Base-by-base conservation (phyloP, 257 asterid species). In the Voacanga thouarsii region DNA sequence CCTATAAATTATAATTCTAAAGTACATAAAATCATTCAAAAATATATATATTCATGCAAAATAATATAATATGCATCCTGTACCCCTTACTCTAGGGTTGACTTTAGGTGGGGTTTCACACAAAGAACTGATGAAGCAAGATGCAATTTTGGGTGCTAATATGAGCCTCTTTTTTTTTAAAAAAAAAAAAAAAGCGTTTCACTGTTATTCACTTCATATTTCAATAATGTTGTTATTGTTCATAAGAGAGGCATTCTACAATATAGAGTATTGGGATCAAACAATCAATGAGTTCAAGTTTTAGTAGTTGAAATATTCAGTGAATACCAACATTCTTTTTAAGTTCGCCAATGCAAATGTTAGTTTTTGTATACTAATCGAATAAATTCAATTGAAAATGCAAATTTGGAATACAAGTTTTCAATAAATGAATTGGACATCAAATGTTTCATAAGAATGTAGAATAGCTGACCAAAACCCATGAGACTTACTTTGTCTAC, bases 401-500 rank as follows among this genome's bases (percentile, higher is more conserved):
- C 57, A 51, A 51, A 2, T 56, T 56, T 56, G 61, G 26, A 56
- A 56, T 24, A 56, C 24, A 56, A 21, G 26, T 5, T 1, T 51
- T 51, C 12, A 2, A 51, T 1, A 5, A 30, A 10, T 12, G 10
- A 16, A 63, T 63, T 63, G 33, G 1, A 33, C 71, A 37, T 37
- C 71, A 33, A 11, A 37, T 66, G 24, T 66, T 66, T 66, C 49
- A 5, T 30, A 12, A 71, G 41, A 49, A 49, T 44, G 26, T n/a
- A 71, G 60, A n/a, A 39, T 19, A 43, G 49, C 55, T 0, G 7
- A 19, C 50, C 74, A 43, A 15, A 23, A 23, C 9, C 44, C n/a
- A 18, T 41, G 53, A n/a, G 49, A 81, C 98, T 92, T 85, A 94
- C 98, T 84, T 87, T 74, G 79, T 86, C 68, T 84, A 85, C 79